Evolutionary conservation across 495 filamentous ascomycete species (phyloP).

Genomic region (Aspergillus olivimuriae): DNA sequence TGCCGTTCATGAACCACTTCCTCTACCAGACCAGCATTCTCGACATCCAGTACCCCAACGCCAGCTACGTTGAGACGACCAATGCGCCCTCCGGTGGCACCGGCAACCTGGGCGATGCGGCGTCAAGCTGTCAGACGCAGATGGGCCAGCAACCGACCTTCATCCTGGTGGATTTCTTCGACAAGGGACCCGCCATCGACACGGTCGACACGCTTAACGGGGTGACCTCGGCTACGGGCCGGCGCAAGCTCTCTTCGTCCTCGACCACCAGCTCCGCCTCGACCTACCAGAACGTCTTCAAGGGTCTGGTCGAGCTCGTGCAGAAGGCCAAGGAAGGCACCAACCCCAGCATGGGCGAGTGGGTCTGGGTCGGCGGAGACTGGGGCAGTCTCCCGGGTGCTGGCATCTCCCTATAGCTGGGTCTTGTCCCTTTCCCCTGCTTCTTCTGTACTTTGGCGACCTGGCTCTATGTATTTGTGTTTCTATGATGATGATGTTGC

Average conservation of each 20-base stretch:
- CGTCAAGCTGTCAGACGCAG: constrained; percentile 44
- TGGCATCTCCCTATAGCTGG: constrained; percentile 28
- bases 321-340: constrained; percentile 29
- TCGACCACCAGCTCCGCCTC: constrained; percentile 23
- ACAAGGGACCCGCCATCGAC: constrained; percentile 54
- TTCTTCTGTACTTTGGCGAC: no score
- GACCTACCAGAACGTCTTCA: constrained; percentile 34
- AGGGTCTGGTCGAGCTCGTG: constrained; percentile 33
- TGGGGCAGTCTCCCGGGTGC: constrained; percentile 38
- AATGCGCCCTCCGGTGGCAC: constrained; percentile 47
- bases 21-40: constrained; percentile 45
- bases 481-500: no score
- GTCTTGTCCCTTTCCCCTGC: background rate
- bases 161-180: constrained; percentile 70
- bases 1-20: constrained; percentile 72
- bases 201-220: constrained; percentile 61
- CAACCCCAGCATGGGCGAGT: constrained; percentile 36
- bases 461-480: no score
- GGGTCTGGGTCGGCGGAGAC: constrained; percentile 44
- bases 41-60: constrained; percentile 55
- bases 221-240: constrained; percentile 42
- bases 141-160: constrained; percentile 58
- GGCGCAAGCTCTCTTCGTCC: constrained; percentile 25
- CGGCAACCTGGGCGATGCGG: constrained; percentile 57
- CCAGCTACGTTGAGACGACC: constrained; percentile 49